Base-by-base conservation (phyloP, 2,329 filamentous ascomycete genomes). In the Cladosporium sp. region DNA sequence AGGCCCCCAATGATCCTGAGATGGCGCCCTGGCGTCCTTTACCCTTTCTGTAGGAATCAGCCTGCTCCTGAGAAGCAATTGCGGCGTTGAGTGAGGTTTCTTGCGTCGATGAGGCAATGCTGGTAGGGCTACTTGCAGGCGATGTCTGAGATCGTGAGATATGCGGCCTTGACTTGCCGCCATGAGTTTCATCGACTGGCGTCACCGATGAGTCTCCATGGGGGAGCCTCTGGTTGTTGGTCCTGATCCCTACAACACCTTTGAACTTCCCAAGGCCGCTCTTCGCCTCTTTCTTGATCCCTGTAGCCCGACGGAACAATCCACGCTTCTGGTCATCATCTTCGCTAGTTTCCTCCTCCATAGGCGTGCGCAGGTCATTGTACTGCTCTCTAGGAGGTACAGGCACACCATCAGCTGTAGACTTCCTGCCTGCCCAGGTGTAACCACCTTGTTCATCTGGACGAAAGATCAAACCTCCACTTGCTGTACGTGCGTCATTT, bases 181-280 rank as follows among this genome's bases (percentile, higher is more conserved):
- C 39, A 19, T 32, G 47, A 49, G 56, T 57, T 8, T 64, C 64
- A 22, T 69, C 66, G 4, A 62, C 57, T 9, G 65, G 65, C 2
- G 49, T 55, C 22, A 24, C 42, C 1, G 56, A 36, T 12, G 50
- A 40, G 7, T 69, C 69, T 22, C 68, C 67, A 9, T 64, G 58
- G 24, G 71, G 70, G 8, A 72, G 70, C 58, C 71, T 74, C 34
- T 70, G 68, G 17, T 75, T 70, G 61, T 78, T 74, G 12, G 70
- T 71, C 20, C 75, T 72, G 35, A 77, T 68, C 34, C 90, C 89
- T 35, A 96, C 88, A 2, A 86, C 90, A 68, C 93, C 91, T 68
- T 92, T 92, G 70, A 97, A 91, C 35, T 90, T 86, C 1, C 89
- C 89, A 57, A 96, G 81, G 0, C 91, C 91, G 57, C 88, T 91